phyloP scores from a whole-genome alignment of 371 early-diverging fungal species.

The Entomophthora muscae region DNA sequence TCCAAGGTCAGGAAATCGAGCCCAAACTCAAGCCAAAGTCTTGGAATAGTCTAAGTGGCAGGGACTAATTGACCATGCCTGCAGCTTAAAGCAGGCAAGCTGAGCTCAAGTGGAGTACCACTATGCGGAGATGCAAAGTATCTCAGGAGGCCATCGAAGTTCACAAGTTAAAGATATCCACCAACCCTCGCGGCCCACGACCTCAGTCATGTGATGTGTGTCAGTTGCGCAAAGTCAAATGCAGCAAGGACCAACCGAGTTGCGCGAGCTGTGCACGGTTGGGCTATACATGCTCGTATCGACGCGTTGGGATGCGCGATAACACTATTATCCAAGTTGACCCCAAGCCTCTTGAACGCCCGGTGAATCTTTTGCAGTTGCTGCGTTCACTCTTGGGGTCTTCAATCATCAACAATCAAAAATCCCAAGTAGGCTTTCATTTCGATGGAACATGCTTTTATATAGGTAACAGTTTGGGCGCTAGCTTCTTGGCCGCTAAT shows the following conservation, averaged over 20 bases:
- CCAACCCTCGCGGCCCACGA: not conserved
- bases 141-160: not conserved
- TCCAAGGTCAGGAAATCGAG: too few species aligned
- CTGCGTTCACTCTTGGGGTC: not conserved
- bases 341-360: not conserved
- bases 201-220: conserved; percentile 3
- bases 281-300: not conserved
- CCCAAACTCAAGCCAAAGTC: too few species aligned
- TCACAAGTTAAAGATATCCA: not conserved
- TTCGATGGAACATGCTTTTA: not conserved
- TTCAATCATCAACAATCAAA: not conserved
- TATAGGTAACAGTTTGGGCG: not conserved
- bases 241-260: not conserved
- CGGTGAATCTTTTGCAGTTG: not conserved
- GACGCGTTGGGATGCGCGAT: not conserved
- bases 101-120: too few species aligned
- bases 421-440: not conserved
- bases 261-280: not conserved
- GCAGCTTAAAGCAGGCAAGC: too few species aligned
- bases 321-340: not conserved
- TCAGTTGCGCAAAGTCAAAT: conserved; percentile 1
- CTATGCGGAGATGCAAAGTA: not conserved
- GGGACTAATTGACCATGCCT: too few species aligned
- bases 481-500: not conserved
- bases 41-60: too few species aligned